phyloP scores from a whole-genome alignment of 495 filamentous ascomycete genomes.

The Rostrohypoxylon terebratum region DNA sequence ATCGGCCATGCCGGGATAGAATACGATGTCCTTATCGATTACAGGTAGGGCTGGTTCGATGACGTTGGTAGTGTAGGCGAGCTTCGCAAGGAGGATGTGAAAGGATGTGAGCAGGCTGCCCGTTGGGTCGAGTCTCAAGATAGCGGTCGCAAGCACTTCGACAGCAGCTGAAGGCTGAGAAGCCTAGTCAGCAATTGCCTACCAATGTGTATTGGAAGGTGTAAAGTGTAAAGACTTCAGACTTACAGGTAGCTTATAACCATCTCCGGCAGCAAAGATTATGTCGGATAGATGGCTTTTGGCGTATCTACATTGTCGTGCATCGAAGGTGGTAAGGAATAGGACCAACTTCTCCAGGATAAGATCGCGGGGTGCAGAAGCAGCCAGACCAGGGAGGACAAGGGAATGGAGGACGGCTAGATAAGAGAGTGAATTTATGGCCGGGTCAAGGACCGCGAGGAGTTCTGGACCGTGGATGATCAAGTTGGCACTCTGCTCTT shows the following conservation, averaged over 20 bases:
- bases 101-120: constrained; percentile 74
- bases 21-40: constrained; percentile 74
- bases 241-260: constrained; percentile 55
- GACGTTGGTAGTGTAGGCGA: constrained; percentile 65
- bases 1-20: constrained; percentile 66
- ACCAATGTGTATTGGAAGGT: not conserved
- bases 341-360: constrained; percentile 52
- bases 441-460: constrained; percentile 55
- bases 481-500: constrained; percentile 38
- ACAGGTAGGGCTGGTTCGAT: constrained; percentile 71
- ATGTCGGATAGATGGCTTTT: constrained; percentile 48
- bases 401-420: constrained; percentile 54
- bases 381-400: constrained; percentile 30
- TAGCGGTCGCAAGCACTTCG: constrained; percentile 69
- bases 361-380: constrained; percentile 33
- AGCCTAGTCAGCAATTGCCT: constrained; percentile 9
- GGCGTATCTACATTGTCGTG: constrained; percentile 60
- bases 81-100: constrained; percentile 70
- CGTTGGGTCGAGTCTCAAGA: constrained; percentile 79
- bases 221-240: constrained; percentile 20
- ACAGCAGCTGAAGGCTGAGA: constrained; percentile 69
- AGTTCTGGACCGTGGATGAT: constrained; percentile 43
- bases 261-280: constrained; percentile 44
- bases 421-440: constrained; percentile 58
- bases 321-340: constrained; percentile 60